Conservation (phyloP, 441 rosid genomes). For the Pelargonium fulgidum region DNA sequence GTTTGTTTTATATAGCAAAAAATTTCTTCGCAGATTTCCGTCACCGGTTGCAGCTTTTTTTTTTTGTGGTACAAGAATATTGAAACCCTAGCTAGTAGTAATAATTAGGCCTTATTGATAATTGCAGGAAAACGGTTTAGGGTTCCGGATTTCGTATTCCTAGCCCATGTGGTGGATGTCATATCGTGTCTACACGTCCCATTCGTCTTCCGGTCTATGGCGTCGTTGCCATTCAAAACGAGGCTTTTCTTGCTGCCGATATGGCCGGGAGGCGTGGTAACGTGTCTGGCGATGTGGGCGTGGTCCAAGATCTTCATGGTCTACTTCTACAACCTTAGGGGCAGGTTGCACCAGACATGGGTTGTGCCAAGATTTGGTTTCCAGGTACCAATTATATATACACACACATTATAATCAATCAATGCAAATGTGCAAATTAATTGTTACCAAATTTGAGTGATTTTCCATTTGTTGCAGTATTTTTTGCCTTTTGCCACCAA, state of each 20-base stretch:
- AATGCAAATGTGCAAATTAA: no score
- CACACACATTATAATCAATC: no score
- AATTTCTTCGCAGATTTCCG: no score
- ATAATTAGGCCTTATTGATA: no score
- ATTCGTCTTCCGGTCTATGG: constrained; percentile 47
- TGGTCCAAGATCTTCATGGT: constrained; percentile 55
- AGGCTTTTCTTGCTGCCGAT: constrained; percentile 36
- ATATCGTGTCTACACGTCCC: constrained; percentile 59
- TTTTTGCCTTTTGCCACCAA: constrained; percentile 83
- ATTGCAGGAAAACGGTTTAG: constrained; percentile 32
- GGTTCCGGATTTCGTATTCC: constrained; percentile 83
- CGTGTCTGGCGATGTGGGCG: constrained; percentile 63
- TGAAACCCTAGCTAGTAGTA: no score
- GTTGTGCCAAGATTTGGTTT: constrained; percentile 76
- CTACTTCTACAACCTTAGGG: constrained; percentile 58
- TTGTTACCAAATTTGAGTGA: neutral
- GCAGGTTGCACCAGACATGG: constrained; percentile 68
- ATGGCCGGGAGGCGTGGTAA: constrained; percentile 43
- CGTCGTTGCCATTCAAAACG: constrained; percentile 47
- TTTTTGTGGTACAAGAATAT: no score
- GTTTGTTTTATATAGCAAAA: neutral
- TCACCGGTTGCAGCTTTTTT: no score
- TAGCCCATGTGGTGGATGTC: constrained; percentile 82
- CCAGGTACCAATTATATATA: constrained; percentile 38
- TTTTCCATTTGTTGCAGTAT: constrained; percentile 40